Conservation (phyloP, 1,284 basidiomycete genomes). For the Xerocomus cyaneibrunnescens region DNA sequence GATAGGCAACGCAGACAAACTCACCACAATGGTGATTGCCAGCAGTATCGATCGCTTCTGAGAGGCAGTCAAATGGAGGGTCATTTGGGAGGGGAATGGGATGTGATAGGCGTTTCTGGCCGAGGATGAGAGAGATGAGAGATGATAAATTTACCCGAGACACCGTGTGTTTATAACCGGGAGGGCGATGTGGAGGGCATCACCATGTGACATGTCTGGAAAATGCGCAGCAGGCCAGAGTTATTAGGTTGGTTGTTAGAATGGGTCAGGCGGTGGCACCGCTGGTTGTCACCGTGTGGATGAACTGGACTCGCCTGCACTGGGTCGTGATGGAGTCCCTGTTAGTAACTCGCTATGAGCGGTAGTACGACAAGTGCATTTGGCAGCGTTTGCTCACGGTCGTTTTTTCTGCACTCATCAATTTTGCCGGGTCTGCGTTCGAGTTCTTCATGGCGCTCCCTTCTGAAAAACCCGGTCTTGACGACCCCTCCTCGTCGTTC, state of each 20-base stretch:
- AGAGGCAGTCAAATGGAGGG: constrained; percentile 28
- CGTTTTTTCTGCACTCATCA: constrained; percentile 37
- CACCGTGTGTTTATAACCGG: constrained; percentile 4
- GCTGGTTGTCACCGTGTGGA: too few relatives aligned
- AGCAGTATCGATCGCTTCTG: constrained; percentile 34
- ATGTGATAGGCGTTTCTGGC: too few relatives aligned
- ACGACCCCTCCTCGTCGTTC: constrained; percentile 35
- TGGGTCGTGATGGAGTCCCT: too few relatives aligned
- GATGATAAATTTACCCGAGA: not conserved
- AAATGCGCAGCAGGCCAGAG: too few relatives aligned
- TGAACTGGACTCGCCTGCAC: too few relatives aligned
- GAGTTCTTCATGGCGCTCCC: constrained; percentile 42
- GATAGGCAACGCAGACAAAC: not conserved
- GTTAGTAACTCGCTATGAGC: too few relatives aligned
- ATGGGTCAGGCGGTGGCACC: too few relatives aligned
- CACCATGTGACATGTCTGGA: too few relatives aligned
- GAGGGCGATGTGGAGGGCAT: not conserved
- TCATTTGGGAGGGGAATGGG: constrained; percentile 23
- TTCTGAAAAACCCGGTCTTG: constrained; percentile 38
- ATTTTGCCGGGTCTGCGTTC: not conserved
- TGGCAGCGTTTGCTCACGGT: constrained; percentile 33
- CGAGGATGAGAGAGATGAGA: too few relatives aligned
- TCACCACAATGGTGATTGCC: constrained; percentile 29
- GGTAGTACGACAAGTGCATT: constrained; percentile 5
- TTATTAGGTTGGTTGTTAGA: too few relatives aligned